Conservation (phyloP, 148 eudicot genomes). For the Vaccinium darrowii region DNA sequence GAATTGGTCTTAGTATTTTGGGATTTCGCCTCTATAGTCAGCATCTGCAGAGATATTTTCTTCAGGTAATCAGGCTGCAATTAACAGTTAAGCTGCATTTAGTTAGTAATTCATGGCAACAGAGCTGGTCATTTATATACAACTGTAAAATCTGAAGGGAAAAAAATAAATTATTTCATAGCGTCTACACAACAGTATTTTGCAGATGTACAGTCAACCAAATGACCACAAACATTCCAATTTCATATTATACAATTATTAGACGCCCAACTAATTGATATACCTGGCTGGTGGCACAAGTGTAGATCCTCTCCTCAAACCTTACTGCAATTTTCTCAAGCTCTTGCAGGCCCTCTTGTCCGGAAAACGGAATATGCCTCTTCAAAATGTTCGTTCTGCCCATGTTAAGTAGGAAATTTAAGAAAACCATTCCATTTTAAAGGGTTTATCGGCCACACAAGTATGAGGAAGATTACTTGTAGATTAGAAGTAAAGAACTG, state of each 20-base stretch:
- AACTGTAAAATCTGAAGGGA: not conserved
- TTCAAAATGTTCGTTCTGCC: constrained; percentile 75
- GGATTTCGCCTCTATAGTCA: constrained; percentile 75
- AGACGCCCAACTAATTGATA: constrained; percentile 14
- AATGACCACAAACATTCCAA: not conserved
- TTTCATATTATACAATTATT: not conserved
- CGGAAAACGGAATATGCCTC: constrained; percentile 76
- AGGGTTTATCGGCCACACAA: not conserved
- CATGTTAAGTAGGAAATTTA: not conserved
- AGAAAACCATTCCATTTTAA: not conserved
- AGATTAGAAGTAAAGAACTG: no score
- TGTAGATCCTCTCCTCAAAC: constrained; percentile 84
- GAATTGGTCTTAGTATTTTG: constrained; percentile 51
- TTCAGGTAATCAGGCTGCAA: constrained; percentile 85
- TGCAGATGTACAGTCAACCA: not conserved
- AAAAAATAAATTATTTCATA: not conserved
- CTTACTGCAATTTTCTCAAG: constrained; percentile 74
- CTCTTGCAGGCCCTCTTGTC: constrained; percentile 72
- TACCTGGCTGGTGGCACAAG: constrained; percentile 77
- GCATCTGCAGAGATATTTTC: constrained; percentile 82
- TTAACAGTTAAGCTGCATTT: constrained; percentile 6
- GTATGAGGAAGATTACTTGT: no score
- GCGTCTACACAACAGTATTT: not conserved
- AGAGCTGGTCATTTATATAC: not conserved
- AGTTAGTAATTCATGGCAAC: constrained; percentile 2